These are phyloP conservation scores for Malania oleifera DNA, from an alignment of 164 flowering plant genomes.

Conservation along the genomic window DNA sequence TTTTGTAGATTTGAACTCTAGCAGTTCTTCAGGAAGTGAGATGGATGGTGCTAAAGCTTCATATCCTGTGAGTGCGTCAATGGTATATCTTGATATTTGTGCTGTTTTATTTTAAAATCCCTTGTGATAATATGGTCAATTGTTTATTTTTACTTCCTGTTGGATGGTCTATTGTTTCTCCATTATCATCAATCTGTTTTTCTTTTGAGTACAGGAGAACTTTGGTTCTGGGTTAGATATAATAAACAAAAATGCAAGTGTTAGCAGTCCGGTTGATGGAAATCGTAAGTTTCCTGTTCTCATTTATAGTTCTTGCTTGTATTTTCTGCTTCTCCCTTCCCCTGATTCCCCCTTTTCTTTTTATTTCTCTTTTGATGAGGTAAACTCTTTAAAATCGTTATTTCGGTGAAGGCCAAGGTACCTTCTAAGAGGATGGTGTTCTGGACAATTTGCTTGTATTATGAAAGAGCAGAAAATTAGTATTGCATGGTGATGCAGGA, in stretches of 20 bases:
- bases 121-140: neutral
- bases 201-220: neutral
- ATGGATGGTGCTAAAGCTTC: neutral
- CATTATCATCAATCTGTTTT: neutral
- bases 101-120: neutral
- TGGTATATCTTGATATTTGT: neutral
- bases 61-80: neutral
- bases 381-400: no score
- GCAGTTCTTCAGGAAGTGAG: neutral
- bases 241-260: neutral
- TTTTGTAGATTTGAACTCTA: neutral
- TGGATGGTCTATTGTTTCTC: no score
- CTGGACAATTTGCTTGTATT: no score
- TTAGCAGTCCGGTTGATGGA: neutral
- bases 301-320: no score
- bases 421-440: no score
- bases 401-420: no score
- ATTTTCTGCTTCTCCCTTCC: no score
- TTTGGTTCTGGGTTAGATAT: neutral
- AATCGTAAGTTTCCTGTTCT: neutral
- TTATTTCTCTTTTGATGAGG: no score
- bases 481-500: no score
- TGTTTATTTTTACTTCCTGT: no score
- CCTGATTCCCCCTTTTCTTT: no score
- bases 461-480: no score